Base-by-base conservation (phyloP, 1,284 basidiomycete species). In the Ceratobasidium theobromae region DNA sequence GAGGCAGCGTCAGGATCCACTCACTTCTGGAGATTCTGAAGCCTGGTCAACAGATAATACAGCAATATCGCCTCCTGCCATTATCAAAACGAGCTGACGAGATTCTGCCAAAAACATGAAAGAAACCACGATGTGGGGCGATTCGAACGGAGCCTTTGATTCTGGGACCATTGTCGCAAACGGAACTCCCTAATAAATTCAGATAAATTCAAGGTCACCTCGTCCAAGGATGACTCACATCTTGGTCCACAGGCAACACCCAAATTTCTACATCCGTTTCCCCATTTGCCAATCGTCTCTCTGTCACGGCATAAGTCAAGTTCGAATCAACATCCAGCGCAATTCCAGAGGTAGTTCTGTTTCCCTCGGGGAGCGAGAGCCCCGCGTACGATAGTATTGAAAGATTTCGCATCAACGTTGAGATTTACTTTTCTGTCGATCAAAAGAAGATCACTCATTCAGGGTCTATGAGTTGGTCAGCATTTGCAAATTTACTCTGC, bases 11-110 rank as follows among this genome's bases (percentile, higher is more conserved):
- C 16, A 65, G 32, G 73, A 80, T 67, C 68, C 84, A 83, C 52
- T 75, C 69, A 48, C 62, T 51, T 60, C 49, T 71, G 55, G 70
- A 38, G 57, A 69, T 6, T 80, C 72, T 2, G 77, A 71, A n/a
- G 82, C 79, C 33, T 85, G 83, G 53, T 86, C 84, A 16, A 90
- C 71, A 9, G 80, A 75, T 43, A 89, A 75, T 23, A 85, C 84
- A 1, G 84, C 85, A 65, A 96, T 91, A 72, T 95, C 93, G 52
- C 93, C 93, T 4, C 84, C 83, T 4, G 84, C 80, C 68, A 87
- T 84, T 14, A 94, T 80, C 11, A 87, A 74, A 8, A 82, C 84
- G 9, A 95, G 76, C 2, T 80, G 79, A 65, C 84, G 79, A 40
- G 81, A 81, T 69, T 94, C 92, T 11, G 86, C 78, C 21, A 93